Conservation (phyloP, 768 basidiomycete genomes). For the Rhodotorula babjevae region DNA sequence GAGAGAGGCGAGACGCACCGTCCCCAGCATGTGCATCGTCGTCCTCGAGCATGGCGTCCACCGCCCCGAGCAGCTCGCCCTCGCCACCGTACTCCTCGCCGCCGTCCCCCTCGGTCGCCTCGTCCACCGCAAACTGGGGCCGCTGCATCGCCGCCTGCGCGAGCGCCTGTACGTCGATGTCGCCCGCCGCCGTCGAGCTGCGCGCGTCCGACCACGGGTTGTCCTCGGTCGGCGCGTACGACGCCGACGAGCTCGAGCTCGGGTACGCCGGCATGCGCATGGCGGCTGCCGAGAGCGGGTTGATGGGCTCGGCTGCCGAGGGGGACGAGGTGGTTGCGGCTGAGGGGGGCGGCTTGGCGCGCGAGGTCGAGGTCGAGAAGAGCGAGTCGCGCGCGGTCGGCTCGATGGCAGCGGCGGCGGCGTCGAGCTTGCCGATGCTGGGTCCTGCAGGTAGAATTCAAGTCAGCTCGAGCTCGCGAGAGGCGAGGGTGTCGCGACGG, state of each 20-base stretch:
- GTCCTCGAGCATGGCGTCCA: constrained; percentile 32
- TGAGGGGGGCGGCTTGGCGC: not conserved
- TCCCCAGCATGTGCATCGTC: not conserved
- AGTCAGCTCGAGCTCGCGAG: constrained; percentile 47
- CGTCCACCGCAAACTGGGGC: constrained; percentile 94
- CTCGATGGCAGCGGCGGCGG: constrained; percentile 60
- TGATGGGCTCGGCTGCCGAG: not conserved
- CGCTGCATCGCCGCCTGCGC: constrained; percentile 56
- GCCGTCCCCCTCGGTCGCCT: constrained; percentile 71
- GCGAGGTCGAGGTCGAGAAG: constrained; percentile 47
- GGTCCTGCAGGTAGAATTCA: constrained; percentile 55
- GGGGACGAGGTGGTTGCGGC: not conserved
- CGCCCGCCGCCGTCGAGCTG: constrained; percentile 39
- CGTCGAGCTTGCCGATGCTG: constrained; percentile 77
- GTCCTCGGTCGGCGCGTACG: not conserved
- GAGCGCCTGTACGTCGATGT: constrained; percentile 48
- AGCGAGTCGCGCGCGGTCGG: constrained; percentile 83
- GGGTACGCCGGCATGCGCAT: constrained; percentile 35
- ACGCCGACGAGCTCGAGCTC: not conserved
- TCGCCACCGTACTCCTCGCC: constrained; percentile 40
- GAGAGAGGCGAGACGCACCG: not conserved
- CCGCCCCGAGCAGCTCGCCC: constrained; percentile 38
- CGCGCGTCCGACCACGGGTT: constrained; percentile 32
- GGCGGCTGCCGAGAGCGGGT: constrained; percentile 32
- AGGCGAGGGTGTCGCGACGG: not conserved